Percentiles rank a stretch among this genome's conserved stretches.
phyloP scores from a whole-genome alignment of 441 rosid genomes.

The Arabidopsis lyrata region DNA sequence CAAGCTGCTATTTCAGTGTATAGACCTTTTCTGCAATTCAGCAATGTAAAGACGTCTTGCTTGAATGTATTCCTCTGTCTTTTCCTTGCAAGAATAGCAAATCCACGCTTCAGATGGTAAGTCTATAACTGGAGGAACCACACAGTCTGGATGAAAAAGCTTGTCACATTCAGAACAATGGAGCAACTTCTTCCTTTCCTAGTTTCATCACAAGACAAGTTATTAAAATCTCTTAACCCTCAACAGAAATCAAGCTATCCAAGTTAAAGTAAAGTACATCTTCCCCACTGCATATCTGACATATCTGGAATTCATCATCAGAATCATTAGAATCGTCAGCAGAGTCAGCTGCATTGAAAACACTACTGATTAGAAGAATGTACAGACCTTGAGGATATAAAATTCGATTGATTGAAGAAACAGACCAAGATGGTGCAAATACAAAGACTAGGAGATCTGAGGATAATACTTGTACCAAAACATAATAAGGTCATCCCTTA shows the following conservation, averaged over 20 bases:
- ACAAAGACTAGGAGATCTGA: conserved; percentile 28
- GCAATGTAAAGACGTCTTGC: conserved; percentile 70
- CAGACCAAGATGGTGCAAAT: conserved; percentile 26
- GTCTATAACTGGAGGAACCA: conserved; percentile 84
- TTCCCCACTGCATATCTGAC: conserved; percentile 90
- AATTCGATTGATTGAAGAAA: conserved; percentile 18
- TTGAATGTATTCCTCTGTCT: conserved; percentile 92
- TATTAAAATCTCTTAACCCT: conserved; percentile 33
- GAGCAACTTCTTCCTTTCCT: conserved; percentile 97
- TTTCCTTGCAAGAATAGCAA: conserved; percentile 95
- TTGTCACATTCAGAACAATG: conserved; percentile 95
- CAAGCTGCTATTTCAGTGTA: conserved; percentile 31
- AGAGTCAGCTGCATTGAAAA: conserved; percentile 82
- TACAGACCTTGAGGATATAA: conserved; percentile 25
- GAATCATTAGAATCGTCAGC: conserved; percentile 85
- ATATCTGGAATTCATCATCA: conserved; percentile 99
- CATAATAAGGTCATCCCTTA: neutral
- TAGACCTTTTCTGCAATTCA: conserved; percentile 80
- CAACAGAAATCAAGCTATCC: conserved; percentile 32
- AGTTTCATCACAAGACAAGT: conserved; percentile 42
- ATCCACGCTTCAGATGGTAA: conserved; percentile 81
- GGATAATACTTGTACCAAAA: conserved; percentile 9
- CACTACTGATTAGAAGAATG: conserved; percentile 33
- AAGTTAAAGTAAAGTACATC: conserved; percentile 65
- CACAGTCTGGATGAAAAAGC: conserved; percentile 86